These are phyloP conservation scores for Salicornia ramosissima DNA, from an alignment of 148 eudicot genomes.

Conservation along the genomic window DNA sequence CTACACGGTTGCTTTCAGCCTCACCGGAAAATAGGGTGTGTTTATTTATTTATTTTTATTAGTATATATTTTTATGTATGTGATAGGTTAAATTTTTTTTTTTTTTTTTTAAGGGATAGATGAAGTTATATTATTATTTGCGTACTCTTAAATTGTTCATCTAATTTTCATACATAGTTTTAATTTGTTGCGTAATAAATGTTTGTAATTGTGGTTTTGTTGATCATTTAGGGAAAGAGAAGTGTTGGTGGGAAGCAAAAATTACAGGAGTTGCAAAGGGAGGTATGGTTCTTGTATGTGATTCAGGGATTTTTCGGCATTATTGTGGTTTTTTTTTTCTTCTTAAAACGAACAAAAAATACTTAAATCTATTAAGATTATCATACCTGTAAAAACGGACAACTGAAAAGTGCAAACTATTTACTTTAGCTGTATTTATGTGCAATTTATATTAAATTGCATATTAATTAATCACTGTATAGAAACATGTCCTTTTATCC, in stretches of 20 bases:
- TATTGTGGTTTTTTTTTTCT: too few species aligned
- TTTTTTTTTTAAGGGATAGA: too few species aligned
- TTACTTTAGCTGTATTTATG: too few species aligned
- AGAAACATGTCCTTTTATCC: too few species aligned
- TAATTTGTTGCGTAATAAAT: background rate
- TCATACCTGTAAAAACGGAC: too few species aligned
- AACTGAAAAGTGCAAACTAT: too few species aligned
- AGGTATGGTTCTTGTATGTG: slow-evolving; percentile 42
- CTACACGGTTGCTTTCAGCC: background rate
- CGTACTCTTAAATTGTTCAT: background rate
- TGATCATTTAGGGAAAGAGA: slow-evolving; percentile 36
- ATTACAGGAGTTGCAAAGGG: slow-evolving; percentile 60
- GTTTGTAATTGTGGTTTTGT: background rate
- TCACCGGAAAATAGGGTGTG: slow-evolving; percentile 6
- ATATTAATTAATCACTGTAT: too few species aligned
- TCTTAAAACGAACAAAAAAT: too few species aligned
- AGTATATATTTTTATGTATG: background rate
- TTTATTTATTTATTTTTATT: background rate
- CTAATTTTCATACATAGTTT: background rate
- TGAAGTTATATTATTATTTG: background rate
- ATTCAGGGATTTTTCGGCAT: too few species aligned
- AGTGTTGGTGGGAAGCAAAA: slow-evolving; percentile 39
- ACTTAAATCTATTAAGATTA: too few species aligned
- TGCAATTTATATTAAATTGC: too few species aligned
- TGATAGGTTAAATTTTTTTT: too few species aligned